These are phyloP conservation scores for Candida bentonensis DNA, from an alignment of 805 yeast genomes.

Conservation along the genomic window DNA sequence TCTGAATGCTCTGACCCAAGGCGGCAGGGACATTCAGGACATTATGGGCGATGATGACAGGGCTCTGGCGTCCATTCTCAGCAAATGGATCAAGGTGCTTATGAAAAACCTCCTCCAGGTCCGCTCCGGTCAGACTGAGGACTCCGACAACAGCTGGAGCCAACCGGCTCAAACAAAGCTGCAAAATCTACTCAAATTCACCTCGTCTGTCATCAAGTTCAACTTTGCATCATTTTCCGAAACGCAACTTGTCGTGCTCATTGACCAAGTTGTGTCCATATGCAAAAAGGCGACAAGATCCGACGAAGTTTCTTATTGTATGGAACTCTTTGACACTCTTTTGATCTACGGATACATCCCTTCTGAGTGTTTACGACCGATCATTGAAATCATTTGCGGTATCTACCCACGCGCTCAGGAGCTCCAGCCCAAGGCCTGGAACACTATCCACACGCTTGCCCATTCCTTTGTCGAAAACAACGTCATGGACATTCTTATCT, in stretches of 20 bases:
- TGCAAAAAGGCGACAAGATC: neutral
- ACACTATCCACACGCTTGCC: constrained; percentile 26
- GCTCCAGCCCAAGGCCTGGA: constrained; percentile 25
- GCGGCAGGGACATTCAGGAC: constrained; percentile 26
- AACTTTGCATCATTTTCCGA: constrained; percentile 34
- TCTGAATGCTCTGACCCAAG: constrained; percentile 32
- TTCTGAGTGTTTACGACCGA: constrained; percentile 20
- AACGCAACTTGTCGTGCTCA: constrained; percentile 21
- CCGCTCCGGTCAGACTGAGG: neutral
- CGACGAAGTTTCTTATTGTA: constrained; percentile 24
- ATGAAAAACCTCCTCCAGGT: constrained; percentile 2
- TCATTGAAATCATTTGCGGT: constrained; percentile 34
- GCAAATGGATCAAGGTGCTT: neutral
- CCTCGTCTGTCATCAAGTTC: constrained; percentile 33
- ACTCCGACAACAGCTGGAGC: constrained; percentile 13
- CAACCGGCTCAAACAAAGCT: constrained; percentile 16
- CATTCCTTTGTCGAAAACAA: constrained; percentile 7
- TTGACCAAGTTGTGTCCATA: constrained; percentile 13
- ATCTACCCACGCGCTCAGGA: constrained; percentile 25
- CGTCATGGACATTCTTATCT: constrained; percentile 1
- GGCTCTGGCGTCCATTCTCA: constrained; percentile 1
- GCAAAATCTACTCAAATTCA: constrained; percentile 23
- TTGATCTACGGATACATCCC: constrained; percentile 37
- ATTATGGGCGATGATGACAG: neutral
- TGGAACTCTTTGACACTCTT: constrained; percentile 30